Percentiles rank a stretch among this genome's conserved stretches.
Evolutionary conservation across 2,329 filamentous ascomycete species (phyloP).

Genomic region (Aspergillus persii): DNA sequence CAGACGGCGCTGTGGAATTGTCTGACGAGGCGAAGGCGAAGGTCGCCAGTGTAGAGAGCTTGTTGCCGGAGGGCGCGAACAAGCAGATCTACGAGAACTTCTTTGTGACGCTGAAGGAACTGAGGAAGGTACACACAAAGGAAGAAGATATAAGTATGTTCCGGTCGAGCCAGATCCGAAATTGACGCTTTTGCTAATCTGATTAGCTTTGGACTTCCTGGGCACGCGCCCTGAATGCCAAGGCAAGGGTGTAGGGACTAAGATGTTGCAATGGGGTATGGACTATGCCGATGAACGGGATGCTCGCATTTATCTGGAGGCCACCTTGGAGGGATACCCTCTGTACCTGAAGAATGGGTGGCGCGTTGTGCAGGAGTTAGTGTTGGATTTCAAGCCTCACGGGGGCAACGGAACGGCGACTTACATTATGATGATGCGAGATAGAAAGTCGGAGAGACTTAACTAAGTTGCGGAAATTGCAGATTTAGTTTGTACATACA

Average conservation of each 20-base stretch:
- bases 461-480: background rate
- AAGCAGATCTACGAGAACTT: slow-evolving; percentile 36
- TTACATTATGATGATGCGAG: slow-evolving; percentile 5
- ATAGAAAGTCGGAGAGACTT: background rate
- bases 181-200: background rate
- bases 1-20: slow-evolving; percentile 25
- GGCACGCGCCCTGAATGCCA: slow-evolving; percentile 12
- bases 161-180: no score
- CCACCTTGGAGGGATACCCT: slow-evolving; percentile 47
- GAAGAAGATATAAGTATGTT: slow-evolving; percentile 15
- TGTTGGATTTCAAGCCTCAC: slow-evolving; percentile 34
- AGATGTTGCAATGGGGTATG: slow-evolving; percentile 44
- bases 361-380: slow-evolving; percentile 35
- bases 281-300: slow-evolving; percentile 46
- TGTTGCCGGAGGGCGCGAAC: slow-evolving; percentile 38
- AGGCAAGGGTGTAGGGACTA: slow-evolving; percentile 14
- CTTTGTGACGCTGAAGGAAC: slow-evolving; percentile 12
- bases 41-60: background rate
- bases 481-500: background rate
- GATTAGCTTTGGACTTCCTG: slow-evolving; percentile 16
- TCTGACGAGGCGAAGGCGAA: slow-evolving; percentile 40
- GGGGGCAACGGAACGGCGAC: slow-evolving; percentile 12
- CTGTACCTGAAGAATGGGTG: slow-evolving; percentile 54
- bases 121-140: slow-evolving; percentile 1
- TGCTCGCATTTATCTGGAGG: slow-evolving; percentile 50